Base-by-base conservation (phyloP, 1,284 basidiomycete species). In the Ustanciosporium gigantosporum region DNA sequence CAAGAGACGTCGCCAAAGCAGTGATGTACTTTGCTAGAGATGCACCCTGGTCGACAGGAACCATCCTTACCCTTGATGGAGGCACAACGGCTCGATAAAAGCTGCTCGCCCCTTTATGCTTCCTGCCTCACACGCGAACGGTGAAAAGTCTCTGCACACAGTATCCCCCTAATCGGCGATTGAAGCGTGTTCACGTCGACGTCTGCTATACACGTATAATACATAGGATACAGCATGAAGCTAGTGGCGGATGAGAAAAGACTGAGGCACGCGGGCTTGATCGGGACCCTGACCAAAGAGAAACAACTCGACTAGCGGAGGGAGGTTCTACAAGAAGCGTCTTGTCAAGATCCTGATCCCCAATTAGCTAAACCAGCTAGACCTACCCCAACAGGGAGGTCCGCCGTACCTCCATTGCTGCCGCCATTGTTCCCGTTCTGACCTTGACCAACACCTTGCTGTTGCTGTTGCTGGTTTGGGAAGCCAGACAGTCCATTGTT, bases 41-140 rank as follows among this genome's bases (percentile, higher is more conserved):
- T 34, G 50, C 62, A 2, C 62, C 57, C 2, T 66, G 55, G 56
- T 56, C 45, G 22, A 66, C 62, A 3, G 62, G 62, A 9, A 59
- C 49, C 48, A 66, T 61, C 31, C 25, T 66, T 6, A 46, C 62
- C n/a, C 53, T 66, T 22, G 57, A 66, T 20, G 62, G 62, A 21
- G 62, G 56, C 23, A 66, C 62, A 13, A 66, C 62, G 16, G 62
- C 62, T 8, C 55, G 62, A 31, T 66, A 35, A 45, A 19, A 16
- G n/a, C 29, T n/a, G n/a, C n/a, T n/a, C n/a, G n/a, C 13, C 31
- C 11, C 17, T 20, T 25, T 31, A n/a, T 29, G n/a, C 27, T 29
- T n/a, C 27, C 27, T 29, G 27, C 27, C n/a, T n/a, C n/a, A n/a
- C n/a, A n/a, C n/a, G n/a, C n/a, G n/a, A n/a, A n/a, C n/a, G n/a